Evolutionary conservation across 768 basidiomycete species (phyloP).

Genomic region (Candolleomyces efflorescens): DNA sequence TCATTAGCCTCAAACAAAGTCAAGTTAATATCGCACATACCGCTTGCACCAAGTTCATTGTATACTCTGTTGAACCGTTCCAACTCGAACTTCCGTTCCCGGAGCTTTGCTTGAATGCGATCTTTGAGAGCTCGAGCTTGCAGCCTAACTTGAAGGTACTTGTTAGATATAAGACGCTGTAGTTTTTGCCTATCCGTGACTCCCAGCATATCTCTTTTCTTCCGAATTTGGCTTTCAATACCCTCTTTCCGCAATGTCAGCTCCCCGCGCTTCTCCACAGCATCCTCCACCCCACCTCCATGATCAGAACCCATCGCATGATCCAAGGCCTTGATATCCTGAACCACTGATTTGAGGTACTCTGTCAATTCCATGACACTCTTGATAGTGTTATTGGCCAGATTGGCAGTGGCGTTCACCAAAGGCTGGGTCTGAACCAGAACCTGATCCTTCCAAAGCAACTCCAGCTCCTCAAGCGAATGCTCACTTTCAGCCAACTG

Average conservation of each 20-base stretch:
- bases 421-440: constrained; percentile 12
- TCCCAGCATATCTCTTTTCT: not conserved
- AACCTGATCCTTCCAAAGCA: constrained; percentile 17
- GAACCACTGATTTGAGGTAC: not conserved
- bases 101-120: constrained; percentile 14
- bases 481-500: not conserved
- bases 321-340: not conserved
- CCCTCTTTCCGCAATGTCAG: not conserved
- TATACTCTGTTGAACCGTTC: constrained; percentile 15
- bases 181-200: not conserved
- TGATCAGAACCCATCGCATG: not conserved
- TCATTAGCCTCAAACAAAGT: not conserved
- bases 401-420: not conserved
- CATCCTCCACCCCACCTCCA: not conserved
- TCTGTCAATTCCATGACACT: not conserved
- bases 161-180: not conserved
- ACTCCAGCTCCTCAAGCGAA: not conserved
- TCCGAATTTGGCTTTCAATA: not conserved
- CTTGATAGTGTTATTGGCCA: not conserved
- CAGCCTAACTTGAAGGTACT: not conserved
- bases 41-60: constrained; percentile 16
- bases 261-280: not conserved
- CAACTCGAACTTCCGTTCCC: constrained; percentile 24
- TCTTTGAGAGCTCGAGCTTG: constrained; percentile 21
- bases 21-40: not conserved